Percentiles rank a stretch among this genome's conserved stretches.
These are phyloP conservation scores for Tripterygium wilfordii DNA, from an alignment of 177 flowering plant genomes.

Conservation along the genomic window DNA sequence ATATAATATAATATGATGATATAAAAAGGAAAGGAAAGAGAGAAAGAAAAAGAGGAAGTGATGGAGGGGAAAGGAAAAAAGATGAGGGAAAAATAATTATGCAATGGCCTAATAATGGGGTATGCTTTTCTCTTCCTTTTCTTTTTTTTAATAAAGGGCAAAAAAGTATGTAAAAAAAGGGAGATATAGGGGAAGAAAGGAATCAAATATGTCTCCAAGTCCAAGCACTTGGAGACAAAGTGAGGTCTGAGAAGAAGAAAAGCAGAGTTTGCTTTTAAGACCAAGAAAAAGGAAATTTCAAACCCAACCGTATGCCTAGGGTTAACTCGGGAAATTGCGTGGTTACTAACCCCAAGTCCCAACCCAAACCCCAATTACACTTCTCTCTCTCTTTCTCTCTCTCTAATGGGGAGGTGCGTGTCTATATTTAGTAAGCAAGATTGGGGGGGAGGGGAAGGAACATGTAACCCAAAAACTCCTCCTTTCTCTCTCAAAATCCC, in stretches of 20 bases:
- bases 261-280: conserved; percentile 39
- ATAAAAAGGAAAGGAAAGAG: neutral
- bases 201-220: conserved; percentile 31
- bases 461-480: conserved; percentile 26
- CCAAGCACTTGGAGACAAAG: conserved; percentile 52
- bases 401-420: conserved; percentile 5
- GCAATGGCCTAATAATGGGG: neutral
- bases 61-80: conserved; percentile 9
- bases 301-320: too few relatives aligned
- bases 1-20: neutral
- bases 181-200: conserved; percentile 1
- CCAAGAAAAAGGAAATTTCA: too few relatives aligned
- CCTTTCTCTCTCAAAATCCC: conserved; percentile 11
- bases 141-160: neutral
- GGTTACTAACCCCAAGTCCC: conserved; percentile 18
- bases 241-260: conserved; percentile 36
- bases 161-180: neutral
- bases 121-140: neutral
- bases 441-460: conserved; percentile 13
- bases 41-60: conserved; percentile 4
- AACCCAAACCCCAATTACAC: neutral
- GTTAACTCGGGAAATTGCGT: conserved; percentile 32
- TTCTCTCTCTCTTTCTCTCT: neutral
- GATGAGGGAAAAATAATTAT: conserved; percentile 1
- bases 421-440: conserved; percentile 28